These are phyloP conservation scores for Euptelea pleiosperma DNA, from an alignment of 164 flowering plant species.

Conservation along the genomic window DNA sequence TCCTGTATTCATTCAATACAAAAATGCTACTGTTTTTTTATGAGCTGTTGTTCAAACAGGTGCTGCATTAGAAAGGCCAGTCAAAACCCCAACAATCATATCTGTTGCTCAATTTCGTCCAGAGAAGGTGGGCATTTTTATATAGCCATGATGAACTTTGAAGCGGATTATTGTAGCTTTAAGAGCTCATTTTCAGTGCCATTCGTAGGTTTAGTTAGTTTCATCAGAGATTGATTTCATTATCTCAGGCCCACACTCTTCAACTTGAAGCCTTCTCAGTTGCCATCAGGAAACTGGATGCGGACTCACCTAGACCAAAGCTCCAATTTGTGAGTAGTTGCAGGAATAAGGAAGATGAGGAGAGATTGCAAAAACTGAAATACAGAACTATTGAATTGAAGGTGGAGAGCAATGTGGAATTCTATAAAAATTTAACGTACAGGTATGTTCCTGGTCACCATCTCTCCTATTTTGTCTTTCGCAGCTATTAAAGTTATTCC, in stretches of 20 bases:
- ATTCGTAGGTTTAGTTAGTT: conserved; percentile 4
- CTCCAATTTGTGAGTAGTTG: conserved; percentile 97
- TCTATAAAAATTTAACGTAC: conserved; percentile 74
- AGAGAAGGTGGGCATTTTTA: conserved; percentile 73
- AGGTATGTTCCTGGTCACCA: conserved; percentile 37
- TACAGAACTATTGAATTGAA: conserved; percentile 56
- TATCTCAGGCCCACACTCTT: conserved; percentile 70
- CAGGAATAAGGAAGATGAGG: conserved; percentile 75
- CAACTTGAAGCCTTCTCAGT: conserved; percentile 91
- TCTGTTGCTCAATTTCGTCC: conserved; percentile 99
- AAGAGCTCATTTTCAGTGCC: conserved; percentile 19
- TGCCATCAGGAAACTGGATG: conserved; percentile 51
- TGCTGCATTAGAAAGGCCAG: conserved; percentile 67
- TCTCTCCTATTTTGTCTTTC: neutral
- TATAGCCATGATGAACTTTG: conserved; percentile 11
- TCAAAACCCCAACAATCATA: conserved; percentile 41
- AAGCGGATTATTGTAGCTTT: conserved; percentile 14
- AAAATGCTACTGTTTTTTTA: too few relatives aligned
- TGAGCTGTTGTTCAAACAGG: conserved; percentile 35
- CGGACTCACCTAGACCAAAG: conserved; percentile 60
- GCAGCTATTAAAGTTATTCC: neutral
- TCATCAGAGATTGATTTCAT: conserved; percentile 11
- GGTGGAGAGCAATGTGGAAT: conserved; percentile 70
- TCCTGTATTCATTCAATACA: too few relatives aligned
- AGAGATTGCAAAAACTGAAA: conserved; percentile 70